Evolutionary conservation across 23 red algal genomes (phyloP).

Genomic region (Pyropia haitanensis): DNA sequence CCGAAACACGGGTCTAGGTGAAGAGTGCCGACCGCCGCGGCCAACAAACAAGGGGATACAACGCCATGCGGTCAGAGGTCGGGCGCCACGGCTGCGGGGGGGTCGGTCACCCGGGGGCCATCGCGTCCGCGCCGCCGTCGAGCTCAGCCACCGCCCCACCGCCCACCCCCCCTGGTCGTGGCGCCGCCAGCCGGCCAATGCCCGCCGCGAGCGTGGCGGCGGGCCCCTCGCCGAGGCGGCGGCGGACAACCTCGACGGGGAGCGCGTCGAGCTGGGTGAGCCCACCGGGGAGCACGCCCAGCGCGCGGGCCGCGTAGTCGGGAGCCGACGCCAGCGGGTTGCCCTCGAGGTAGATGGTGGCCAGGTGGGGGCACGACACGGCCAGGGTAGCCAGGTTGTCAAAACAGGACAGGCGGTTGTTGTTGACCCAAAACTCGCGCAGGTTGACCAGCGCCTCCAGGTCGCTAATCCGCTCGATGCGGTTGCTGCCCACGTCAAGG

Average conservation of each 20-base stretch:
- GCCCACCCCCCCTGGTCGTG: too few species aligned
- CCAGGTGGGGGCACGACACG: slow-evolving; percentile 11
- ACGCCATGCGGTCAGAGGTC: too few species aligned
- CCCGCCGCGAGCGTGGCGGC: too few species aligned
- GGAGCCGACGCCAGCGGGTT: slow-evolving; percentile 65
- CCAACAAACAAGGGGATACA: too few species aligned
- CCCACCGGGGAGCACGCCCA: slow-evolving; percentile 49
- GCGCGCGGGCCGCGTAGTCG: slow-evolving; percentile 36
- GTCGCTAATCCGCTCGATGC: slow-evolving; percentile 50
- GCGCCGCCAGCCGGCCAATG: too few species aligned
- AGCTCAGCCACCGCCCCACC: too few species aligned
- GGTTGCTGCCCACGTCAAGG: slow-evolving; percentile 79
- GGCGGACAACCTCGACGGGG: slow-evolving; percentile 36
- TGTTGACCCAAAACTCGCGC: slow-evolving; percentile 92
- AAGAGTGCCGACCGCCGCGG: too few species aligned
- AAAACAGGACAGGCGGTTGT: slow-evolving; percentile 50
- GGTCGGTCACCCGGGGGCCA: too few species aligned
- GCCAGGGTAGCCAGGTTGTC: slow-evolving; percentile 30
- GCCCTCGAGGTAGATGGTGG: slow-evolving; percentile 86
- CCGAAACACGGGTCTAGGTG: too few species aligned
- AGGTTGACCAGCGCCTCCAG: slow-evolving; percentile 47
- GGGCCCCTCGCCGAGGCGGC: not conserved
- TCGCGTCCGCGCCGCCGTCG: too few species aligned
- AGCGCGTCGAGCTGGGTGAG: slow-evolving; percentile 87
- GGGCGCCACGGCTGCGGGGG: too few species aligned